Base-by-base conservation (phyloP, 805 yeast genomes). In the Yarrowia porcina region DNA sequence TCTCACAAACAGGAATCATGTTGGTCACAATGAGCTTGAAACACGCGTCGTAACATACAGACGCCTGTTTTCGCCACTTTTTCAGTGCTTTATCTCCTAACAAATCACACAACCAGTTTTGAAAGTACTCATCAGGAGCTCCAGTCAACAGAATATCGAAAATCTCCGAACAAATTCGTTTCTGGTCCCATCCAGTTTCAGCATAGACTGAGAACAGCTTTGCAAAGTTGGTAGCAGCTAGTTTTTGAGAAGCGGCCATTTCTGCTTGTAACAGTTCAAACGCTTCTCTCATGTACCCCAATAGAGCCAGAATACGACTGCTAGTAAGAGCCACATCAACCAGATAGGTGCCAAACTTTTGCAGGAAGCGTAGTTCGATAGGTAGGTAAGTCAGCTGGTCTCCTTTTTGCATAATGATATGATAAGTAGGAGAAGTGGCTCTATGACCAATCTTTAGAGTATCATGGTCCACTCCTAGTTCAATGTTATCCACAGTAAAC, bases 61-160 rank as follows among this genome's bases (percentile, higher is more conserved):
- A 75, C 0, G 83, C 83, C 20, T 77, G 61, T 56, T 77, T 77
- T 2, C 71, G 68, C 76, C 86, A 77, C 63, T 80, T 73, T 64
- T 79, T 80, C 41, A 80, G 71, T 3, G 85, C 86, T 52, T 84
- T 70, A 65, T 83, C 88, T 0, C 86, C 86, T 42, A 83, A 72
- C 65, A 80, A 81, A 65, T 83, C 83, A 4, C 80, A 73, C 73
- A 85, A 75, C 79, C 80, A 85, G 59, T 79, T 81, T 54, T 75
- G 75, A 0, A 80, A 70, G 1, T 74, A 67, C n/a, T 70, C 72
- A 0, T 82, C 77, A 39, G 83, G 74, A 4, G 79, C 70, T 9
- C 83, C 83, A 0, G 87, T 82, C 8, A 83, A 66, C 10, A 83
- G 70, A 23, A 80, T 69, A 54, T 81, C 82, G 54, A 76, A 77